Base-by-base conservation (phyloP, 345 rosid genomes). In the Streptanthus diversifolius region DNA sequence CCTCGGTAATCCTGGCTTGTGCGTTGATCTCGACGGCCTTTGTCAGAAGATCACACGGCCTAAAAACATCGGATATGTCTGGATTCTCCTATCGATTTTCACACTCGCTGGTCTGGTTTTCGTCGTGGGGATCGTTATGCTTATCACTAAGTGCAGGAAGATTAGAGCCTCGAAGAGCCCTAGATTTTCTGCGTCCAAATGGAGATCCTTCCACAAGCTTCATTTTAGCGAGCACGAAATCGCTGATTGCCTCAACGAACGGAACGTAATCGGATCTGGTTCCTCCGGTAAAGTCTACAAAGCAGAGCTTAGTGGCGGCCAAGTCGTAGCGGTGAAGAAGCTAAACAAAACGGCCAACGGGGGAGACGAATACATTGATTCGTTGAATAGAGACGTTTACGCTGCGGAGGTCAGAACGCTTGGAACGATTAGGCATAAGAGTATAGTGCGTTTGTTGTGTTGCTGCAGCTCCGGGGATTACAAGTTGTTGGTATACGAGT, bases 401-500 rank as follows among this genome's bases (percentile, higher is more conserved):
- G 83, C 86, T 45, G 85, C 77, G 0, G 99, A 95, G 72, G 95
- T 95, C 0, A 83, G 87, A 74, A 95, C 91, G 8, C 43, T 95
- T 65, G 99, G 99, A 45, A 95, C 78, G 74, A 95, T 95, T 12
- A 82, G 97, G 80, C 99, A 95, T 84, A 91, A 87, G 70, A 89
- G 83, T 66, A 95, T 91, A 0, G 97, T 95, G 41, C 91, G 87
- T 58, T 83, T 95, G 35, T 91, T 91, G 95, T 89, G 96, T 63
- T 95, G 97, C 64, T 87, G 82, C 74, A 86, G 64, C 56, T 75
- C 80, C 0, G 87, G 85, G 4, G 89, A 84, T 19, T 81, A 76
- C 79, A 89, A 85, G 77, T 83, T 93, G 69, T 73, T 93, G 78
- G 96, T 93, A 6, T 93, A 93, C 12, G 98, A 93, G 79, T 93